phyloP scores from a whole-genome alignment of 2,329 filamentous ascomycete species.

The Falciphora oryzae region DNA sequence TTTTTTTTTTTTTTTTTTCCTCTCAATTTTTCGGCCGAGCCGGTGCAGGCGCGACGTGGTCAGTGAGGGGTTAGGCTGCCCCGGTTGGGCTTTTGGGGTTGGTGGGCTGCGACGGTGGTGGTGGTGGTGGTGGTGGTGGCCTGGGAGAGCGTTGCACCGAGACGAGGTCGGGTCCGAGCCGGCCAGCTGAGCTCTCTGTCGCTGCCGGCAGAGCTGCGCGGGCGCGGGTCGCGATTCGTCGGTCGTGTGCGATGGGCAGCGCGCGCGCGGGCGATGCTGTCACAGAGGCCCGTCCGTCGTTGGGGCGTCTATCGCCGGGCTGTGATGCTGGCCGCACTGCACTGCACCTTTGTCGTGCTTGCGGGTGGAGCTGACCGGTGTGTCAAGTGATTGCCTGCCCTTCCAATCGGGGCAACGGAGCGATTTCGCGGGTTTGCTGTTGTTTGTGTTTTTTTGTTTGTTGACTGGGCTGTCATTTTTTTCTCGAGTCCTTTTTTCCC shows the following conservation, averaged over 20 bases:
- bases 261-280: not conserved
- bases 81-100: not conserved
- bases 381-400: not conserved
- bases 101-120: no score
- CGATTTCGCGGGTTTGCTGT: not conserved
- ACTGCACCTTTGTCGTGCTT: not conserved
- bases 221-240: no score
- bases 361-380: not conserved
- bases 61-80: not conserved
- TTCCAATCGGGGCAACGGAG: not conserved
- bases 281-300: not conserved
- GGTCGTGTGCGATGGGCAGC: not conserved
- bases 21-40: not conserved
- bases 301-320: not conserved
- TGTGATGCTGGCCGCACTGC: not conserved
- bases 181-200: not conserved
- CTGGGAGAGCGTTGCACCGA: not conserved
- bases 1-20: no score
- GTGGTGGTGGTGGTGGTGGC: not conserved
- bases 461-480: not conserved
- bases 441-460: slow-evolving; percentile 5
- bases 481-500: not conserved
- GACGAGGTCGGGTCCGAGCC: not conserved
- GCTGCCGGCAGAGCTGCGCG: not conserved
- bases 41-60: not conserved